A percentile compares a stretch with the other conserved stretches of the same genome.
phyloP scores from a whole-genome alignment of 1,139 yeast species.

The Geotrichum macrosporum region DNA sequence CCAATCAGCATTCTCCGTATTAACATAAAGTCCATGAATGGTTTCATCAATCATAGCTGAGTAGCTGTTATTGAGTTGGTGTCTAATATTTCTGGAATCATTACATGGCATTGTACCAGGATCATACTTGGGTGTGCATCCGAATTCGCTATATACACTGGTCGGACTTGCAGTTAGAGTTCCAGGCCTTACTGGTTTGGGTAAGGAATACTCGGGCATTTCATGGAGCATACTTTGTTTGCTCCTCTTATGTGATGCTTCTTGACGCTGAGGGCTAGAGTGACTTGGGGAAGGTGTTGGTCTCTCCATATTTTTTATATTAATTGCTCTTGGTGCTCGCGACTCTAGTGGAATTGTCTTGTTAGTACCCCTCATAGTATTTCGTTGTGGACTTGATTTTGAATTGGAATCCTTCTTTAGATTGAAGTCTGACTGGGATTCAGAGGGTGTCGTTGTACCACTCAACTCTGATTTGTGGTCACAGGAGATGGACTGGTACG shows the following conservation, averaged over 20 bases:
- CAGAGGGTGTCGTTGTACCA: too few species aligned
- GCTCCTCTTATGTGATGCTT: not conserved
- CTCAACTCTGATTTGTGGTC: too few species aligned
- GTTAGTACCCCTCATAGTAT: not conserved
- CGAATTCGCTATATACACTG: conserved; percentile 10
- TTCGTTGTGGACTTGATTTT: not conserved
- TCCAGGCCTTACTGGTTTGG: too few species aligned
- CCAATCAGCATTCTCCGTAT: too few species aligned
- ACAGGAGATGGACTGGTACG: too few species aligned
- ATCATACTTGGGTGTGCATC: not conserved
- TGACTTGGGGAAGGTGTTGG: not conserved
- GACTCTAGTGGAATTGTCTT: not conserved
- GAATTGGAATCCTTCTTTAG: too few species aligned
- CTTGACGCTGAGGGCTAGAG: too few species aligned
- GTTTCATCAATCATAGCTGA: conserved; percentile 1
- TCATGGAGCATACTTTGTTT: conserved; percentile 3
- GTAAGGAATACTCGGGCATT: too few species aligned
- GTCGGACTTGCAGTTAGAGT: conserved; percentile 16
- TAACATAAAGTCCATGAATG: not conserved
- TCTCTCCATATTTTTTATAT: conserved; percentile 4
- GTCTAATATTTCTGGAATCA: not conserved
- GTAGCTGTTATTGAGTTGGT: conserved; percentile 6
- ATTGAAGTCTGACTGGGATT: too few species aligned
- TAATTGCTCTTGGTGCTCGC: conserved; percentile 5
- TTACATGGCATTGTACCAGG: not conserved